These are phyloP conservation scores for Vigna nakashimae DNA, from an alignment of 306 rosid species.

Conservation along the genomic window DNA sequence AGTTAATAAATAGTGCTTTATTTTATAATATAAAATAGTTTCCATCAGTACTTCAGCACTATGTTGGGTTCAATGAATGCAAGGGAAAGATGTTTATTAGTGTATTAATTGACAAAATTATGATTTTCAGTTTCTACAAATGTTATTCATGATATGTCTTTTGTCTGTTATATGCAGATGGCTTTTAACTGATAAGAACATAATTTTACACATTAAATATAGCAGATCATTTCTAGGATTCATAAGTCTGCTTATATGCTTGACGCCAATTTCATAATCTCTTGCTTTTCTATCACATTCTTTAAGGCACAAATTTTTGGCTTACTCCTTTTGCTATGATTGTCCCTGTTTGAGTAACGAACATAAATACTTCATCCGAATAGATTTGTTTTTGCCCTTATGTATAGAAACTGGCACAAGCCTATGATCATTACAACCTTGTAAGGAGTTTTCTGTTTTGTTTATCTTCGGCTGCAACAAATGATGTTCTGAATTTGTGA, in stretches of 20 bases:
- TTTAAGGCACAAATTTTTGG: neutral
- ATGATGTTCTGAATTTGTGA: neutral
- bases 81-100: neutral
- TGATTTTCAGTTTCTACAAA: neutral
- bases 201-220: neutral
- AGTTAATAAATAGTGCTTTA: neutral
- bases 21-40: neutral
- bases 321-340: neutral
- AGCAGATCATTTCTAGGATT: neutral
- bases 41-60: neutral
- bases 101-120: constrained; percentile 4
- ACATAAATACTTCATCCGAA: neutral
- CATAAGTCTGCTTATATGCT: neutral
- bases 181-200: neutral
- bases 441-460: constrained; percentile 1
- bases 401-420: neutral
- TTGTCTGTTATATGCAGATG: constrained; percentile 4
- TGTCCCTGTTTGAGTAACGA: neutral
- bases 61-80: neutral
- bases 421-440: neutral
- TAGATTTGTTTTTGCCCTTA: constrained; percentile 1
- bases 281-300: neutral
- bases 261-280: neutral
- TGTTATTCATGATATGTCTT: neutral
- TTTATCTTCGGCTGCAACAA: constrained; percentile 11